These are phyloP conservation scores for Xylaria sp. DNA, from an alignment of 2,329 filamentous ascomycete genomes.

Conservation along the genomic window DNA sequence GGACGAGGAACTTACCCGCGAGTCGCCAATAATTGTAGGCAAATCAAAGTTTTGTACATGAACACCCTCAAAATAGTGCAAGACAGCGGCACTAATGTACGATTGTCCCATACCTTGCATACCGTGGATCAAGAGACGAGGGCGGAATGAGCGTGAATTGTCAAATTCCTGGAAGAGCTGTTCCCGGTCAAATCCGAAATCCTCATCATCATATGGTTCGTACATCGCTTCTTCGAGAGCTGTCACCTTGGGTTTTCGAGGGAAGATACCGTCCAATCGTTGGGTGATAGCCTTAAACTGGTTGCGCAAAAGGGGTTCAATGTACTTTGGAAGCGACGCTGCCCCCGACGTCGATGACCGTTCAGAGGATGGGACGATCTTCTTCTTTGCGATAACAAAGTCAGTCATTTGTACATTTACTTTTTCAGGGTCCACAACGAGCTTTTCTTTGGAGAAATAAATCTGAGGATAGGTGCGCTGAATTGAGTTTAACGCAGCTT, in stretches of 20 bases:
- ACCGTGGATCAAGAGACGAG: slow-evolving; percentile 86
- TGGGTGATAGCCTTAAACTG: slow-evolving; percentile 77
- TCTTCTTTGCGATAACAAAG: slow-evolving; percentile 97
- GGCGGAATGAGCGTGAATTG: slow-evolving; percentile 85
- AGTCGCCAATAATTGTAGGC: slow-evolving; percentile 85
- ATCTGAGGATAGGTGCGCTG: slow-evolving; percentile 97
- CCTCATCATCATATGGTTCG: slow-evolving; percentile 83
- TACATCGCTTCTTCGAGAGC: slow-evolving; percentile 94
- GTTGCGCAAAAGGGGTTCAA: slow-evolving; percentile 82
- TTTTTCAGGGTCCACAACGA: slow-evolving; percentile 84
- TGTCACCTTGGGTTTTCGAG: slow-evolving; percentile 85
- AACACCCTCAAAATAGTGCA: slow-evolving; percentile 92
- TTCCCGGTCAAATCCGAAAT: slow-evolving; percentile 87
- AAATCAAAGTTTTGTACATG: slow-evolving; percentile 96
- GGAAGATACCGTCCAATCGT: slow-evolving; percentile 79
- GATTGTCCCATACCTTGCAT: slow-evolving; percentile 90
- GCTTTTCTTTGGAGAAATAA: slow-evolving; percentile 88
- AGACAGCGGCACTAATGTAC: slow-evolving; percentile 84
- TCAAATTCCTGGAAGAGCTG: slow-evolving; percentile 82
- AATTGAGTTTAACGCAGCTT: slow-evolving; percentile 94
- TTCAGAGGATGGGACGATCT: slow-evolving; percentile 95
- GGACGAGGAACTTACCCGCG: slow-evolving; percentile 66
- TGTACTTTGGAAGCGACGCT: slow-evolving; percentile 78
- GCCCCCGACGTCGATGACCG: slow-evolving; percentile 87
- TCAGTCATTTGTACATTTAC: slow-evolving; percentile 92